Evolutionary conservation across 2,329 filamentous ascomycete genomes (phyloP), one percentile per base, ranked within the genome.

Genomic region (Penicillium sp.): DNA sequence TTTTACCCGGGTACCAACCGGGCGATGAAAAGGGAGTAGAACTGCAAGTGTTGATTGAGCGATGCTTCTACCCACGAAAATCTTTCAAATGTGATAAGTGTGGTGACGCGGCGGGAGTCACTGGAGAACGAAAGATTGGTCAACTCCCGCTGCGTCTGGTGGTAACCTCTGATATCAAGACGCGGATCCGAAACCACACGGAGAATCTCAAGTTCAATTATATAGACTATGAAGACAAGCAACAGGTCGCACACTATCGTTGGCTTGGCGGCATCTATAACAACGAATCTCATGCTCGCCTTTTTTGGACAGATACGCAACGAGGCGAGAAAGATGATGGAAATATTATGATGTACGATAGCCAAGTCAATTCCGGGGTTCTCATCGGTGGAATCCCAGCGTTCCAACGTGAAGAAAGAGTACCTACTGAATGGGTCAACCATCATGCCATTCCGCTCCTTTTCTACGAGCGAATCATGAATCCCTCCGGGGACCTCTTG

Each of bases 241-340:
- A 55, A 11, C 48, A 61, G 10, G 49, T 45, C 2, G 72, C 67
- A 7, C 55, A 53, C 1, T 76, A 76, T 54, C 69, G 71, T 34
- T 76, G 73, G 73, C 56, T 76, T 14, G 74, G 74, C 0, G 73
- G 73, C 2, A 67, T 75, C 14, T 76, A 76, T 52, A 57, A 55
- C 4, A 34, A 62, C 4, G 38, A 62, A 1, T 22, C 26, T 1
- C 61, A 65, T 20, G 66, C 64, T 22, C 66, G 67, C 5, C 60
- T 75, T 8, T 72, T 63, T 48, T 75, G 72, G 72, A 66, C 54
- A 5, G 69, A 74, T 39, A 47, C 57, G 5, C 52, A 68, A 32
- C 62, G 66, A 10, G 68, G 69, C 4, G 71, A 72, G 53, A 11
- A 18, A 5, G 60, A 65, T 6, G 38, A 37, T 4, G 60, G 61